Conservation (phyloP, 1,284 basidiomycete species). For the Abortiporus biennis region DNA sequence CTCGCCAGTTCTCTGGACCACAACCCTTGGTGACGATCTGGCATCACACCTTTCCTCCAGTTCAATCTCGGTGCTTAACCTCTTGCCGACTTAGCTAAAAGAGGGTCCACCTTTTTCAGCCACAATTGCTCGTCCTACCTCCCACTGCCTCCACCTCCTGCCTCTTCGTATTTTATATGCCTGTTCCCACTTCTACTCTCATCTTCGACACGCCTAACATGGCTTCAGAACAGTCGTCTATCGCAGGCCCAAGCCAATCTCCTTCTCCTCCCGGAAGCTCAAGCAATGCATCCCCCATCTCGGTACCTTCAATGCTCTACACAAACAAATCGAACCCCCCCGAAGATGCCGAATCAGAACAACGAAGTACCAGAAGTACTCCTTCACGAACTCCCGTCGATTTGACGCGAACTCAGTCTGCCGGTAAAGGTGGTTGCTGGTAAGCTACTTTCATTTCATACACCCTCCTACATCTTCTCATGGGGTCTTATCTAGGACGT, state of each 20-base stretch:
- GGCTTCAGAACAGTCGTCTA: constrained; percentile 27
- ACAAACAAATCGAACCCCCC: no score
- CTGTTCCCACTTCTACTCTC: constrained; percentile 8
- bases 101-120: constrained; percentile 19
- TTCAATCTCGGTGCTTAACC: constrained; percentile 19
- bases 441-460: constrained; percentile 27
- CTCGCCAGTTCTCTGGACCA: constrained; percentile 2
- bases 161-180: constrained; percentile 12
- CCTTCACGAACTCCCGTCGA: constrained; percentile 45
- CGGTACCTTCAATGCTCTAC: constrained; percentile 18
- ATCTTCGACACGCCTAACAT: constrained; percentile 16
- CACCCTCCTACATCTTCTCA: constrained; percentile 6
- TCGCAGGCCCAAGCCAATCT: constrained; percentile 22
- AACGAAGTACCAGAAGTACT: constrained; percentile 33
- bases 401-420: constrained; percentile 44
- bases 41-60: constrained; percentile 23
- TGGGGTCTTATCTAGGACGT: constrained; percentile 63
- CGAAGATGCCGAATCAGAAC: constrained; percentile 20
- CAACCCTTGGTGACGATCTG: constrained; percentile 27
- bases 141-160: constrained; percentile 10
- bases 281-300: constrained; percentile 24
- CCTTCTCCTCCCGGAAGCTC: constrained; percentile 20
- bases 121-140: constrained; percentile 18
- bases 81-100: constrained; percentile 19
- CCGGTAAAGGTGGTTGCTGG: constrained; percentile 73